These are phyloP conservation scores for Naegleria gruberi DNA, from an alignment of 208 protist species.

Conservation along the genomic window DNA sequence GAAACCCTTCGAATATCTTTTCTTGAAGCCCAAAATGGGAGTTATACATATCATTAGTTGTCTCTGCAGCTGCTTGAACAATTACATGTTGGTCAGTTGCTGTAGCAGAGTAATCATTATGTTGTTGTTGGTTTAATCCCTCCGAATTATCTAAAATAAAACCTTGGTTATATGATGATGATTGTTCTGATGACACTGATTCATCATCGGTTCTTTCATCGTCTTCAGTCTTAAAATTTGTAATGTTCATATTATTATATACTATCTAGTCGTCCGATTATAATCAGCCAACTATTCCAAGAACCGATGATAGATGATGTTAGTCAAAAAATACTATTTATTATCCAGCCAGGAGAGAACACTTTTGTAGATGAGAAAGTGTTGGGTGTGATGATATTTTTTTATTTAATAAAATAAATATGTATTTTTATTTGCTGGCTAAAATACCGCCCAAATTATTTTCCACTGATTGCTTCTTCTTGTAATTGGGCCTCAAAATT, in stretches of 20 bases:
- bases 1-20: slow-evolving; percentile 5
- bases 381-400: background rate
- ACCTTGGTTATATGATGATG: background rate
- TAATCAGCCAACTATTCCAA: too few relatives aligned
- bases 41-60: background rate
- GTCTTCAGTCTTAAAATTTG: background rate
- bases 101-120: background rate
- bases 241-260: background rate
- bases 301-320: too few relatives aligned
- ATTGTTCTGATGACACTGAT: background rate
- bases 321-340: too few relatives aligned
- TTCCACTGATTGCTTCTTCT: too few relatives aligned
- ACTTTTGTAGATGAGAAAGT: too few relatives aligned
- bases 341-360: too few relatives aligned
- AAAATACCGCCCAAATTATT: too few relatives aligned
- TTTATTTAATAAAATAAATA: background rate
- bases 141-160: background rate
- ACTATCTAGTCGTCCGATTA: too few relatives aligned
- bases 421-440: too few relatives aligned
- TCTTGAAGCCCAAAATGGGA: background rate
- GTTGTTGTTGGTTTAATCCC: background rate
- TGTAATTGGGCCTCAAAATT: too few relatives aligned
- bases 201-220: background rate
- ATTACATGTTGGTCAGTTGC: background rate
- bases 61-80: background rate